Evolutionary conservation across 805 yeast species (phyloP).

Genomic region (Teunomyces tritomae): DNA sequence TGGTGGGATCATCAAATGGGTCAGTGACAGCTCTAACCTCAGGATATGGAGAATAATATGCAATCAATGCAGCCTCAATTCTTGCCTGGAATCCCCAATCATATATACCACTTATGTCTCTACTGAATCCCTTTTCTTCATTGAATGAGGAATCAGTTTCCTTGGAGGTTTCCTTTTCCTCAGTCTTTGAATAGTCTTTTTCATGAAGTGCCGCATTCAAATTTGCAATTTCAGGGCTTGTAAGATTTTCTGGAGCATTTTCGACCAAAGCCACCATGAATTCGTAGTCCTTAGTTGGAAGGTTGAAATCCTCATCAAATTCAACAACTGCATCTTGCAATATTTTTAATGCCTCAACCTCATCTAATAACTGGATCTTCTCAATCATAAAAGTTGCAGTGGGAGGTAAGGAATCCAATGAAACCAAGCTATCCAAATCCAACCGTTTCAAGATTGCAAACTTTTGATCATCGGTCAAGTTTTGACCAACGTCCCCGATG

Average conservation of each 20-base stretch:
- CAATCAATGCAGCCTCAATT: slow-evolving; percentile 38
- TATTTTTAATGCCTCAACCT: slow-evolving; percentile 40
- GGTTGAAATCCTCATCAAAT: slow-evolving; percentile 37
- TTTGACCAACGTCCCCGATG: slow-evolving; percentile 23
- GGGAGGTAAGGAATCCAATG: slow-evolving; percentile 29
- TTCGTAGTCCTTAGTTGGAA: slow-evolving; percentile 26
- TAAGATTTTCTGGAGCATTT: not conserved
- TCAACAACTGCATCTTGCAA: slow-evolving; percentile 37
- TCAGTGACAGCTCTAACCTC: slow-evolving; percentile 40
- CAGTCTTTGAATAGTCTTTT: too few relatives aligned
- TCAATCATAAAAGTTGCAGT: slow-evolving; percentile 39
- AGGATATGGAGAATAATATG: slow-evolving; percentile 41
- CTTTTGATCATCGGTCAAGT: slow-evolving; percentile 25
- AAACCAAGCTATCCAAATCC: slow-evolving; percentile 22
- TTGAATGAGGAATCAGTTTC: not conserved
- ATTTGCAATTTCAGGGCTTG: not conserved
- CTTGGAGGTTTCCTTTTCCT: not conserved
- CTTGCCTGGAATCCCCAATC: slow-evolving; percentile 37
- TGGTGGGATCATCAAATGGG: slow-evolving; percentile 34
- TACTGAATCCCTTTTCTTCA: not conserved
- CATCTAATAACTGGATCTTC: slow-evolving; percentile 31
- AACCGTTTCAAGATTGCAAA: slow-evolving; percentile 24
- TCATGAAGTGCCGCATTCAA: not conserved
- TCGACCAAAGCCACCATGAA: slow-evolving; percentile 20
- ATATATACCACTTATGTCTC: slow-evolving; percentile 4